phyloP scores from a whole-genome alignment of 164 flowering plant genomes.

The Stephania cephalantha region DNA sequence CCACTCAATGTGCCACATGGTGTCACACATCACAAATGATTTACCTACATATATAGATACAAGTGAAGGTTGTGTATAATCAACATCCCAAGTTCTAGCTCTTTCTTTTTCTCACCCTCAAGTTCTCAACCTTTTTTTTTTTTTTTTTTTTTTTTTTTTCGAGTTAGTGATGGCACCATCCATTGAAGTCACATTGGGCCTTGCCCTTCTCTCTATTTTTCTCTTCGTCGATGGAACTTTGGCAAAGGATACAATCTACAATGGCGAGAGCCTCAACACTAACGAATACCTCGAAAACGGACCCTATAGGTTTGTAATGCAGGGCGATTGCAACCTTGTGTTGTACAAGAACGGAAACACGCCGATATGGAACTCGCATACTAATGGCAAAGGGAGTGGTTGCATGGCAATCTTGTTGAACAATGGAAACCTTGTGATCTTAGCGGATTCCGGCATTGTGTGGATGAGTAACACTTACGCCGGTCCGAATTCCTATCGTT shows the following conservation, averaged over 20 bases:
- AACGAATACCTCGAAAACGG: constrained; percentile 19
- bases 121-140: background rate
- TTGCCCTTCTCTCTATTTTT: background rate
- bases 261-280: constrained; percentile 16
- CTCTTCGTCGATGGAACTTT: background rate
- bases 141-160: background rate
- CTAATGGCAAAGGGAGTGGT: constrained; percentile 11
- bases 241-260: constrained; percentile 15
- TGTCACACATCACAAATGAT: background rate
- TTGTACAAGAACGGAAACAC: constrained; percentile 13
- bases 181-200: background rate
- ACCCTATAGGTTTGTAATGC: constrained; percentile 20
- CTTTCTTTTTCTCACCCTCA: too few species aligned
- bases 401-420: constrained; percentile 9
- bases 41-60: background rate
- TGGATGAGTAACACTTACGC: constrained; percentile 17
- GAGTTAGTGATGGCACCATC: background rate
- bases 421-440: constrained; percentile 17
- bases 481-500: constrained; percentile 20
- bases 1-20: background rate
- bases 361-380: constrained; percentile 14
- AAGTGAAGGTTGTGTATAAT: too few species aligned
- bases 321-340: constrained; percentile 19
- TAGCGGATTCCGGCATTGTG: constrained; percentile 9
- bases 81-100: too few species aligned